Percentiles rank a stretch among this genome's conserved stretches.
These are phyloP conservation scores for Ceratocystis diversiconidia DNA, from an alignment of 2,329 filamentous ascomycete genomes.

Conservation along the genomic window DNA sequence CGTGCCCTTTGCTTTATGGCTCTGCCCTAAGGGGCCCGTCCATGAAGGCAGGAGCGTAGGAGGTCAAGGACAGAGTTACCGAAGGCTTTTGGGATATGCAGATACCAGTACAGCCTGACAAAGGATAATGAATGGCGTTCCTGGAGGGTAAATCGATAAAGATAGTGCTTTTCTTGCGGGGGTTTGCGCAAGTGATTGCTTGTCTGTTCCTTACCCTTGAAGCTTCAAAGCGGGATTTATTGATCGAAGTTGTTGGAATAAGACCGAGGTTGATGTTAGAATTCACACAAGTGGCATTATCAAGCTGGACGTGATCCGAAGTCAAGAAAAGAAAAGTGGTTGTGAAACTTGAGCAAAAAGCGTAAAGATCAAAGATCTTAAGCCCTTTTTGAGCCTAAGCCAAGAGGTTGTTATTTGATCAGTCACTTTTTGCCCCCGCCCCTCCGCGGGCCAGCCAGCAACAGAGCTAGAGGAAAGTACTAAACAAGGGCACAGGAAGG, in stretches of 20 bases:
- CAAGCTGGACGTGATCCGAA: background rate
- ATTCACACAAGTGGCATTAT: background rate
- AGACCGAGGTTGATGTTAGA: background rate
- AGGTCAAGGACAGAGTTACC: too few species aligned
- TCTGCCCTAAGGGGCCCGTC: too few species aligned
- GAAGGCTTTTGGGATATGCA: background rate
- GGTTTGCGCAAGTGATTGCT: background rate
- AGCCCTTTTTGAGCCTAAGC: background rate
- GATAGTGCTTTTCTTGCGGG: background rate
- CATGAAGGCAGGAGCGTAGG: too few species aligned
- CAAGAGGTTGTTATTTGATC: background rate
- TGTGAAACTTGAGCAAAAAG: background rate
- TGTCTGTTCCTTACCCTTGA: background rate
- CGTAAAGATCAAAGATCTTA: background rate
- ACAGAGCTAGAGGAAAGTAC: background rate
- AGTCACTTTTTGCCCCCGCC: background rate
- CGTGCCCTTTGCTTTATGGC: too few species aligned
- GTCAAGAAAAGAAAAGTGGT: background rate
- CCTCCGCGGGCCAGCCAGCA: background rate
- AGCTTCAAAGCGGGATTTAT: background rate
- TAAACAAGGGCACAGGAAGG: background rate
- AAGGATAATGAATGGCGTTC: background rate
- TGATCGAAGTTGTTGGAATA: background rate
- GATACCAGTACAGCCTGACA: background rate
- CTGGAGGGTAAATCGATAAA: background rate